Evolutionary conservation across 2,329 filamentous ascomycete species (phyloP), one percentile per base, ranked within the genome.

Genomic region (Venturia effusa): DNA sequence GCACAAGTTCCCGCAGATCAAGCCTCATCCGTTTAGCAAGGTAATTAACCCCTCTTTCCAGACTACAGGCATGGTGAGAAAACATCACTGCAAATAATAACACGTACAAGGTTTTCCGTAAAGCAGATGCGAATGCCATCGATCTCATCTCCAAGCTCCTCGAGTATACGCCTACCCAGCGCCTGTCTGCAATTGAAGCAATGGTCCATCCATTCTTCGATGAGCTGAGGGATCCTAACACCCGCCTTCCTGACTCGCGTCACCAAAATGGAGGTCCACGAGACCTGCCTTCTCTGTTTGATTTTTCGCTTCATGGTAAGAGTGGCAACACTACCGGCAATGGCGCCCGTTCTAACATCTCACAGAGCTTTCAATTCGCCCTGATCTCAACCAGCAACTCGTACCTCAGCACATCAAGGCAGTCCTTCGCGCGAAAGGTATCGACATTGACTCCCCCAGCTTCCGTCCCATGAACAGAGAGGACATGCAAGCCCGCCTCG

Each of bases 161-260:
- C 65, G 94, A 99, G 79, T 99, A 99, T 78, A 99, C 94, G 0
- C 94, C 94, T 11, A 97, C 94, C 0, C 92, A 97, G 79, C 89
- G 94, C 71, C 83, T 97, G 68, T 90, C 91, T 7, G 92, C 94
- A 27, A 87, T 99, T 67, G 91, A 97, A 72, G 94, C 94, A 62
- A 96, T 99, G 92, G 89, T 95, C 65, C 94, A 99, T 72, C 92
- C 94, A 43, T 99, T 97, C 84, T 99, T 99, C 73, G 93, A 99
- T 72, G 94, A 99, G 77, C 83, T 99, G 67, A 86, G 94, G 71
- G 92, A 97, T 71, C 90, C 92, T n/a, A 86, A 76, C 74, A 97
- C 92, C 66, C 90, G 88, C 75, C 83, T 99, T 68, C 94, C 93
- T 11, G 94, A 99, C 75, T 99, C 94, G 30, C 89, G 94, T 74